Base-by-base conservation (phyloP, 306 rosid genomes). In the Lathyrus tuberosus region DNA sequence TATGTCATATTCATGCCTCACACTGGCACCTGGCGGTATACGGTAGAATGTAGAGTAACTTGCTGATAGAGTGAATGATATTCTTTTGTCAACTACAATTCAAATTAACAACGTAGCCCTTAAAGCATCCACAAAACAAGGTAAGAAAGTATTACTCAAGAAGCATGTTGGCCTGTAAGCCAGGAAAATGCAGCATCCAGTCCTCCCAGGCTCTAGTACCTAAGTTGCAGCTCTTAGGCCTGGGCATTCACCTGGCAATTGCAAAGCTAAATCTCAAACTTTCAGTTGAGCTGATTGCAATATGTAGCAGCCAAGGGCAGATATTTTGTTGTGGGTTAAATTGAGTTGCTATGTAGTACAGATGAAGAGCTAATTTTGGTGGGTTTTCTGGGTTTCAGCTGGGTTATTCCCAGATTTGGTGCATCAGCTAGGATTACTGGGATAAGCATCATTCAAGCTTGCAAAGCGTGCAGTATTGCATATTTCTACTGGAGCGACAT, bases 361-460 rank as follows among this genome's bases (percentile, higher is more conserved):
- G 18, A 41, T 37, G 13, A 33, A 15, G 65, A 26, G 26, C 26
- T 40, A 24, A 24, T 22, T 69, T 41, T 54, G 33, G 40, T 40
- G 28, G 38, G 74, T 38, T 69, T 54, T 69, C 54, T 69, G 54
- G 37, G 33, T 69, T 41, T 69, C 53, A 48, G 28, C 65, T 24
- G 54, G 65, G 49, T 24, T 41, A 69, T 40, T 40, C 41, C 12
- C 74, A 22, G 51, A 53, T 51, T 53, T 69, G 52, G 38, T 35
- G 35, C 51, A 22, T 53, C 54, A 24, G 24, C 31, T 24, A 51
- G 40, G 69, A 64, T 63, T 43, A 38, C 16, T 26, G 31, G 43
- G 18, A 28, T 56, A 13, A 12, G 10, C 37, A 53, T 30, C 28
- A 28, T 43, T 57, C 30, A 57, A 28, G 44, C 13, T 22, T 54